Conservation (phyloP, 768 basidiomycete species). For the Leucosporidium creatinivorum region DNA sequence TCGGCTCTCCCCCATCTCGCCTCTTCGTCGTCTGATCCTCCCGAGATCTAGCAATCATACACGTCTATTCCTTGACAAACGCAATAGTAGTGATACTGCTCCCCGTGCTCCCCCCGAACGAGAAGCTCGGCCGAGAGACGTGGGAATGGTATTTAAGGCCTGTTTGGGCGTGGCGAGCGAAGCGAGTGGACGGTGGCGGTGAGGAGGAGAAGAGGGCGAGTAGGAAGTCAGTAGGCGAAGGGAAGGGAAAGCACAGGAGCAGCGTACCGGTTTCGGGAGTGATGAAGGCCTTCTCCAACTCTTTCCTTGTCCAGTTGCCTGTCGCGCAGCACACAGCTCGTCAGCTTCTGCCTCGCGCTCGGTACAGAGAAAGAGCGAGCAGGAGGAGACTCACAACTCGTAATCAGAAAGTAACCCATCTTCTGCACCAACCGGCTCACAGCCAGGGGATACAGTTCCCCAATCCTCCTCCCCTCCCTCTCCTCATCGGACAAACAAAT, state of each 20-base stretch:
- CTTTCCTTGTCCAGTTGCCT: constrained; percentile 46
- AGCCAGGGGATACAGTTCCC: constrained; percentile 42
- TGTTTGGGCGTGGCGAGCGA: background rate
- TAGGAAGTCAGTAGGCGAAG: constrained; percentile 14
- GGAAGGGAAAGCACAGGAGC: no score
- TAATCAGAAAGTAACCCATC: constrained; percentile 45
- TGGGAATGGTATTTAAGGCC: constrained; percentile 40
- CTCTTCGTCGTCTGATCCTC: no score
- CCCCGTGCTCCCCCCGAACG: constrained; percentile 42
- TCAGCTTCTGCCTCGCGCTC: no score
- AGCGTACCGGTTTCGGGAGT: constrained; percentile 38
- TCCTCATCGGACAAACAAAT: constrained; percentile 40
- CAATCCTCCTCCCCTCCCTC: constrained; percentile 37
- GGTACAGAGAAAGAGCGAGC: no score
- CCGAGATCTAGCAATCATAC: no score
- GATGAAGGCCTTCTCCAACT: constrained; percentile 41
- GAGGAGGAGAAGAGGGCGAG: background rate
- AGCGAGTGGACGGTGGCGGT: background rate
- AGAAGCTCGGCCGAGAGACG: constrained; percentile 42
- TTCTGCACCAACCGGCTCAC: constrained; percentile 39
- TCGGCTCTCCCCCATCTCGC: no score
- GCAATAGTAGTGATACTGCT: constrained; percentile 33
- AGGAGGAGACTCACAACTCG: constrained; percentile 36
- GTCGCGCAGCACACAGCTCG: no score
- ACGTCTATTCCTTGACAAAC: constrained; percentile 4